Base-by-base conservation (phyloP, 139 green algal species). In the Edaphochlamys debaryana region DNA sequence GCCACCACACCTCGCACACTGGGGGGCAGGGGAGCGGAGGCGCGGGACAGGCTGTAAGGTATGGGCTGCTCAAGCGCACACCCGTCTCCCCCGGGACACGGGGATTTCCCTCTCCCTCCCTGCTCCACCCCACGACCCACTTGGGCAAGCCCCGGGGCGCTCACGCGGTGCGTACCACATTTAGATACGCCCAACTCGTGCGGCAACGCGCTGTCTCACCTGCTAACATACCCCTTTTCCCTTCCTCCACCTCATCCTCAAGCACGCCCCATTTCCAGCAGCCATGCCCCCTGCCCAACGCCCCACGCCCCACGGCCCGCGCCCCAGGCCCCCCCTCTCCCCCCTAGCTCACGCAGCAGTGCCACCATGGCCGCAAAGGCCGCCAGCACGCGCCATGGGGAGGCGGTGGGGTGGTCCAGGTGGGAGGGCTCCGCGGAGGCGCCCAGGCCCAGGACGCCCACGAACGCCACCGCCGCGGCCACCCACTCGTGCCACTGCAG, bases 361-460 rank as follows among this genome's bases (percentile, higher is more conserved):
- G 77, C 77, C 60, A 84, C 60, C 84, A 88, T 77, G 9, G 48
- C 81, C 0, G 32, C 38, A 34, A 87, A 87, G 11, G 86, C 45
- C 27, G 38, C 36, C 48, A 87, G 63, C 38, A 87, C 70, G 29
- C 77, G 62, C 64, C n/a, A 42, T 2, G 82, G 29, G 29, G 42
- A 52, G 11, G 73, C 22, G 3, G 34, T 30, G 23, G 86, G 75
- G 67, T 84, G 80, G 17, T 87, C 74, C 40, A 52, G 29, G 71
- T 74, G 74, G 41, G 63, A 40, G 0, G 48, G 60, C 82, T 87
- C 85, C 36, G 86, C 69, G 32, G 86, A 90, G 40, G 72, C 69
- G 0, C 94, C 94, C 66, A 97, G 79, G 4, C 85, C 91, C 25
- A 95, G 58, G 22, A 94, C 94, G 32, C 94, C 94, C 0, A 80